Base-by-base conservation (phyloP, 257 asterid species). In the Mitragyna speciosa region DNA sequence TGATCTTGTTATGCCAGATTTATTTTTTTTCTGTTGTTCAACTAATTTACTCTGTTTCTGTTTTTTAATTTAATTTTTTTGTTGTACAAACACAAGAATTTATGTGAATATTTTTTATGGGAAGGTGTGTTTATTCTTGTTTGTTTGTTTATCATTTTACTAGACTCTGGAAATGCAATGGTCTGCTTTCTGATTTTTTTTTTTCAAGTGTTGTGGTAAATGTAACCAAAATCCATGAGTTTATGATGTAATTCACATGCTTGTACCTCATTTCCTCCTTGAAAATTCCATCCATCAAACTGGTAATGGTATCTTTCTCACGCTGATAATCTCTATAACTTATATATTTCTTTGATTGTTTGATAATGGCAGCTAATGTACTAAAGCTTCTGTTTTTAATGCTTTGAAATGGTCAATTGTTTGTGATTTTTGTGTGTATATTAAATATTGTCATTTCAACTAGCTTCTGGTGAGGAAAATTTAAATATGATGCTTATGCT, bases 381-480 rank as follows among this genome's bases (percentile, higher is more conserved):
- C 26, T 48, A 72, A 31, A 5, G 3, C 17, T 65, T 7, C 5
- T 30, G 19, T 65, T 48, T 51, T 70, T 70, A 9, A 24, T 26
- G 43, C 5, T 41, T 70, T 70, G 65, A 31, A 51, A 31, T 12
- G 67, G 52, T 70, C 52, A 41, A 26, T 70, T n/a, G 66, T 26
- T 31, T 70, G 22, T 9, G 41, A 54, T 36, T 19, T 59, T 7
- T 36, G 28, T 28, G 31, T 76, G 14, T 15, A 22, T 20, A 15
- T 52, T 43, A 36, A 71, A 24, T 59, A 2, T 15, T 26, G 47
- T 70, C 73, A 41, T 70, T 68, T 76, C 84, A 48, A 36, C 15
- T 54, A 28, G 33, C 54, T 80, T 56, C 61, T 76, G 14, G 12
- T 45, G 69, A 41, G 58, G 72, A 31, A 6, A 47, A 43, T 26